Percentiles rank a stretch among this genome's conserved stretches.
Evolutionary conservation across 139 green algal genomes (phyloP).

Genomic region (Gonium pectorale): DNA sequence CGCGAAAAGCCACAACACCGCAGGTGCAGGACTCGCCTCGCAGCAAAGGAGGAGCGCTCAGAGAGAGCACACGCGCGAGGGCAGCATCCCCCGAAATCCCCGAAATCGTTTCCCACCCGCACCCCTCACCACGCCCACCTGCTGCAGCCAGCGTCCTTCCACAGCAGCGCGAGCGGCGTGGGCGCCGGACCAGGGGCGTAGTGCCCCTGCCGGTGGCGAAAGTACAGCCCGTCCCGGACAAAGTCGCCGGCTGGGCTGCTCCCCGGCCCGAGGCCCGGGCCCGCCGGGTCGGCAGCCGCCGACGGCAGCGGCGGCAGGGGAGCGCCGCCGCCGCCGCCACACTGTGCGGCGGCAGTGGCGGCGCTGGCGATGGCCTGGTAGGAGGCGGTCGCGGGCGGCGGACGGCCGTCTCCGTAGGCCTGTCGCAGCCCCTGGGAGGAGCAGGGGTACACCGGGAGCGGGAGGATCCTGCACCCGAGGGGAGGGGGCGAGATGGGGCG

Average conservation of each 20-base stretch:
- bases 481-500: too few relatives aligned
- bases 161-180: slow-evolving; percentile 87
- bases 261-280: neutral
- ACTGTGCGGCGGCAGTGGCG: neutral
- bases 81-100: too few relatives aligned
- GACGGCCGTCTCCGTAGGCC: slow-evolving; percentile 41
- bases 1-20: too few relatives aligned
- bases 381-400: neutral
- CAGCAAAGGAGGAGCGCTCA: too few relatives aligned
- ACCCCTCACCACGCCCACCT: too few relatives aligned
- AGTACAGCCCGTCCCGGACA: slow-evolving; percentile 81
- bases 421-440: slow-evolving; percentile 56
- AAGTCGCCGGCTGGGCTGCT: slow-evolving; percentile 72
- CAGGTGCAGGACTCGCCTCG: too few relatives aligned
- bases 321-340: neutral
- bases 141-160: slow-evolving; percentile 91
- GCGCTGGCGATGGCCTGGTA: neutral
- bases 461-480: slow-evolving; percentile 35
- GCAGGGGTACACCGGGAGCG: slow-evolving; percentile 52
- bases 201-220: slow-evolving; percentile 82
- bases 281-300: neutral
- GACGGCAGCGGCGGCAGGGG: neutral
- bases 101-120: too few relatives aligned
- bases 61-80: too few relatives aligned
- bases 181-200: slow-evolving; percentile 71